Evolutionary conservation across 352 stramenopile genomes (phyloP), one percentile per base, ranked within the genome.

Genomic region (Aphanomyces invadans): DNA sequence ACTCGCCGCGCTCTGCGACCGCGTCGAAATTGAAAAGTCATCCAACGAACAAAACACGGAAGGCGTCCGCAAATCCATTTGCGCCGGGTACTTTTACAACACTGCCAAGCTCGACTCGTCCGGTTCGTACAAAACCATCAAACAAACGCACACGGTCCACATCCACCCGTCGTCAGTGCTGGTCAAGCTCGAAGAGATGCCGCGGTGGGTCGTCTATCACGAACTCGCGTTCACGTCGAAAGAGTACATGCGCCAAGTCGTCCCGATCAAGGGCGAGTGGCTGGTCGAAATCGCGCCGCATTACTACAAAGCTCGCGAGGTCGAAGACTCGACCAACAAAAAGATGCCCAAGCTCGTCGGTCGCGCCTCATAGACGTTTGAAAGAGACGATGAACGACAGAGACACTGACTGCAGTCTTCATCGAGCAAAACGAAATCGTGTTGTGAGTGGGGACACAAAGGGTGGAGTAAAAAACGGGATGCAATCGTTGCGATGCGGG

Each of bases 21-120:
- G 98, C 49, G 97, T 99, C 17, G 96, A 99, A 69, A 87, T 99
- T 1, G 90, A 98, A 70, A 80, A 87, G 9, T 92, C 65, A 26
- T 93, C 76, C 69, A 94, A 93, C 70, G 72, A 74, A 19, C 76
- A 69, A 26, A 91, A 98, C 71, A 89, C 97, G 33, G 96, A 99
- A 61, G 65, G 70, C 15, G 92, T 99, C 46, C 84, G 95, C 26
- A 99, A 99, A 70, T 89, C 97, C 10, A 95, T 99, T 32, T 98
- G 93, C 29, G 90, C 95, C 3, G 97, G 97, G 23, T 99, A 98
- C 85, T 99, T 99, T 73, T 99, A 99, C 80, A 97, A 99, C 77
- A 97, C 96, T 4, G 95, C 97, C 23, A 97, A 98, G 72, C 75
- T 99, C 17, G 88, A 98, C 64, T 78, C 83, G 66, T 96, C 88